Evolutionary conservation across 129 eudicot species (phyloP).

Genomic region (Calendula officinalis): DNA sequence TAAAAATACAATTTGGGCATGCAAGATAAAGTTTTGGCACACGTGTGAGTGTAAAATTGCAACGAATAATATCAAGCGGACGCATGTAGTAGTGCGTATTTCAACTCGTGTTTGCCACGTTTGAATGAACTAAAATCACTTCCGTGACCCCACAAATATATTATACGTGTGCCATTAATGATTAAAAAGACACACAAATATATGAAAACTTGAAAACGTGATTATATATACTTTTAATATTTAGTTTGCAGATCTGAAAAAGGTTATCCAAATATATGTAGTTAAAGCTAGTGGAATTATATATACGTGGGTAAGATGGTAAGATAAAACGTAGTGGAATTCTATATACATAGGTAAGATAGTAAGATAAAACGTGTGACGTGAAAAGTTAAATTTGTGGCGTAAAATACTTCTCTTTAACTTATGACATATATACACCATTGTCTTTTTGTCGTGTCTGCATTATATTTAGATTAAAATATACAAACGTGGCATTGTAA

Average conservation of each 20-base stretch:
- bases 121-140: conserved; percentile 26
- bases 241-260: not conserved
- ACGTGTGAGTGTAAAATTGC: conserved; percentile 18
- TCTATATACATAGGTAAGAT: no score
- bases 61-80: conserved; percentile 5
- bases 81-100: conserved; percentile 29
- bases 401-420: no score
- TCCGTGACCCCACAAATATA: conserved; percentile 10
- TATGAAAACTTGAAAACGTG: not conserved
- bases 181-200: not conserved
- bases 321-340: no score
- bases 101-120: conserved; percentile 38
- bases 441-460: no score
- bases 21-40: conserved; percentile 16
- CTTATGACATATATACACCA: no score
- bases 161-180: conserved; percentile 4
- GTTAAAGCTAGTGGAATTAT: no score
- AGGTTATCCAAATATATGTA: no score
- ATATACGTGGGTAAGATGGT: no score
- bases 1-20: not conserved
- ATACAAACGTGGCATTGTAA: no score
- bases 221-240: not conserved
- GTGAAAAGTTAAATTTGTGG: no score
- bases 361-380: no score
- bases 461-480: no score